phyloP scores from a whole-genome alignment of 352 stramenopile genomes.

The Elongisporangium anandrum region DNA sequence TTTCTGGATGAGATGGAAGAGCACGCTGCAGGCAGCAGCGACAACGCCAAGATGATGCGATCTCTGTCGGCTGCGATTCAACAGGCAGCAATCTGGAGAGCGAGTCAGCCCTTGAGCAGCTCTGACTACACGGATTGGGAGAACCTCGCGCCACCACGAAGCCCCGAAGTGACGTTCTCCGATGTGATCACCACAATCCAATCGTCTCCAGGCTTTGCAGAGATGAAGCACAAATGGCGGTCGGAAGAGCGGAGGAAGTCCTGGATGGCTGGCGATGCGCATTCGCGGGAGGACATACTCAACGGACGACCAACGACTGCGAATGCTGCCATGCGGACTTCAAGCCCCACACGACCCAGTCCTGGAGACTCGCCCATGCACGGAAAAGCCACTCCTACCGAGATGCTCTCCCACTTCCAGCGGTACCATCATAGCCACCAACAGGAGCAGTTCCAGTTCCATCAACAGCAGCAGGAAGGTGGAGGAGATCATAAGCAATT shows the following conservation, averaged over 20 bases:
- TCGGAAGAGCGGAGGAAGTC: slow-evolving; percentile 65
- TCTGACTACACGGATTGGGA: slow-evolving; percentile 56
- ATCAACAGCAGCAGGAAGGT: slow-evolving; percentile 17
- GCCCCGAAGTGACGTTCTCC: slow-evolving; percentile 67
- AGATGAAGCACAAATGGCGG: slow-evolving; percentile 43
- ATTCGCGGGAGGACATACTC: not conserved
- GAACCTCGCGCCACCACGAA: slow-evolving; percentile 43
- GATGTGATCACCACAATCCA: slow-evolving; percentile 71
- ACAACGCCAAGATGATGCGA: slow-evolving; percentile 66
- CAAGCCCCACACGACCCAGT: not conserved
- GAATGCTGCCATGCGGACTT: not conserved
- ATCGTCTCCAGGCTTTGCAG: slow-evolving; percentile 31
- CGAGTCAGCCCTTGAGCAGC: slow-evolving; percentile 62
- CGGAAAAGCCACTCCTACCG: slow-evolving; percentile 2
- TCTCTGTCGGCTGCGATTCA: slow-evolving; percentile 74
- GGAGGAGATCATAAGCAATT: slow-evolving; percentile 7
- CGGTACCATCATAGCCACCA: slow-evolving; percentile 3
- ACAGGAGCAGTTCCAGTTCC: slow-evolving; percentile 7
- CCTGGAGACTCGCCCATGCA: not conserved
- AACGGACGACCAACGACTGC: not conserved
- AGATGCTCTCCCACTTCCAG: slow-evolving; percentile 12
- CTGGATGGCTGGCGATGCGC: slow-evolving; percentile 60
- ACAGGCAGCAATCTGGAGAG: slow-evolving; percentile 72
- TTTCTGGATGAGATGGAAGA: slow-evolving; percentile 77
- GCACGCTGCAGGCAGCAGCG: slow-evolving; percentile 42